Conservation (phyloP, 441 rosid genomes). For the Pelargonium citronellum region DNA sequence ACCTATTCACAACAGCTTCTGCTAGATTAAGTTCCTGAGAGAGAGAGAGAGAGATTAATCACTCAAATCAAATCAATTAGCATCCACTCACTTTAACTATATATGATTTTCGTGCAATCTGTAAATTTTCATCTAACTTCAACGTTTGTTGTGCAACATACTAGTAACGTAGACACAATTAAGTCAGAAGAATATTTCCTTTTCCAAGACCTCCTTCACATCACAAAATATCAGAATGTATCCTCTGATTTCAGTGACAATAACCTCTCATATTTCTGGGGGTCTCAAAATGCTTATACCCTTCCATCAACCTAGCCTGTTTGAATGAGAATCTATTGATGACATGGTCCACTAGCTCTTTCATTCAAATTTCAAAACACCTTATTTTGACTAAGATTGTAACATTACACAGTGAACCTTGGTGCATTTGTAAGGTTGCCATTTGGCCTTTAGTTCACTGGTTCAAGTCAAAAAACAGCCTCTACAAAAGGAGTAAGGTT, state of each 20-base stretch:
- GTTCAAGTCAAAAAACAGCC: too few relatives aligned
- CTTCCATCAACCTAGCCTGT: background rate
- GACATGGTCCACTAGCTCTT: background rate
- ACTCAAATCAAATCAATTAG: constrained; percentile 17
- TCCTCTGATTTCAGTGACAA: background rate
- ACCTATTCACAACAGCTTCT: constrained; percentile 85
- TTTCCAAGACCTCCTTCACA: background rate
- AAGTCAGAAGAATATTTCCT: background rate
- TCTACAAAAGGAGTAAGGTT: too few relatives aligned
- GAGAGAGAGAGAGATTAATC: constrained; percentile 24
- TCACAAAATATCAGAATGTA: background rate
- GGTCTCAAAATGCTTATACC: background rate
- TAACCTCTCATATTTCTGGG: background rate
- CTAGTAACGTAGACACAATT: too few relatives aligned
- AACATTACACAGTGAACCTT: too few relatives aligned
- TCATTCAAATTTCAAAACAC: background rate
- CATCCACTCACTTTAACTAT: constrained; percentile 8
- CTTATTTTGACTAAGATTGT: background rate
- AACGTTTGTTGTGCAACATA: too few relatives aligned
- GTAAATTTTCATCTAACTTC: too few relatives aligned
- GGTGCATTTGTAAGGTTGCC: too few relatives aligned
- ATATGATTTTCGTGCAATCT: background rate
- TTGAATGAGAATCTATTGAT: background rate
- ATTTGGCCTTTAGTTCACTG: too few relatives aligned
- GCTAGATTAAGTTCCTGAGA: constrained; percentile 82